A percentile compares a stretch with the other conserved stretches of the same genome.
Conservation (phyloP, 2,329 filamentous ascomycete genomes). For the Aureobasidium mangrovei region DNA sequence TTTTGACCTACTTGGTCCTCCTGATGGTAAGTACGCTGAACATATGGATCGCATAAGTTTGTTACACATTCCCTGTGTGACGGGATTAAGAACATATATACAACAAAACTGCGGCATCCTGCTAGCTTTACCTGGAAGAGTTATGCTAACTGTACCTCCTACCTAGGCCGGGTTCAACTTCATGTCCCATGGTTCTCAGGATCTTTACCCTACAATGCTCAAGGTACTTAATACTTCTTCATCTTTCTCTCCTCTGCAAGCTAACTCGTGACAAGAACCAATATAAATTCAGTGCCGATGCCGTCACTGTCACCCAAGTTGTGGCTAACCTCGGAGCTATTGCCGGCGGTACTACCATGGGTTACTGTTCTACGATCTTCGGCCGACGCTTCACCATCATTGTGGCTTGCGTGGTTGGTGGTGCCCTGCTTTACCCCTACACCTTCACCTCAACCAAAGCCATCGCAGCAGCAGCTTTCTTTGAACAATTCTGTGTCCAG, state of each 20-base stretch:
- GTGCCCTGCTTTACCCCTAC: constrained; percentile 30
- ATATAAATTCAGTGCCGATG: constrained; percentile 40
- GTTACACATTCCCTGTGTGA: too few species aligned
- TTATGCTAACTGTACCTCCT: too few species aligned
- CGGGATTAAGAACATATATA: too few species aligned
- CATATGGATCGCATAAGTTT: too few species aligned
- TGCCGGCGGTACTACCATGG: constrained; percentile 28
- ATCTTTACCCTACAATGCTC: constrained; percentile 35
- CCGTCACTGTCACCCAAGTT: constrained; percentile 35
- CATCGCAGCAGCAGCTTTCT: constrained; percentile 29
- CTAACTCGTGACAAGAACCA: constrained; percentile 40
- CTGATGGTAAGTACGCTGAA: too few species aligned
- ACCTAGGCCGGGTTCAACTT: constrained; percentile 27
- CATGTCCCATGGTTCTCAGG: constrained; percentile 30
- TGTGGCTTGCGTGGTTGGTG: constrained; percentile 28
- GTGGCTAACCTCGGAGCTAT: constrained; percentile 35
- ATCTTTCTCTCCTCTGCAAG: not conserved
- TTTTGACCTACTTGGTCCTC: constrained; percentile 63
- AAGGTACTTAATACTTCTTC: not conserved
- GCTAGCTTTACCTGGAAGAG: too few species aligned
- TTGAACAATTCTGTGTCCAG: constrained; percentile 32
- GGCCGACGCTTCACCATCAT: constrained; percentile 33
- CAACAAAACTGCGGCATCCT: too few species aligned
- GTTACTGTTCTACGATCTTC: constrained; percentile 30
- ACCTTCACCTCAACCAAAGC: constrained; percentile 25